phyloP scores from a whole-genome alignment of 257 asterid genomes.

The Nicotiana tomentosiformis region DNA sequence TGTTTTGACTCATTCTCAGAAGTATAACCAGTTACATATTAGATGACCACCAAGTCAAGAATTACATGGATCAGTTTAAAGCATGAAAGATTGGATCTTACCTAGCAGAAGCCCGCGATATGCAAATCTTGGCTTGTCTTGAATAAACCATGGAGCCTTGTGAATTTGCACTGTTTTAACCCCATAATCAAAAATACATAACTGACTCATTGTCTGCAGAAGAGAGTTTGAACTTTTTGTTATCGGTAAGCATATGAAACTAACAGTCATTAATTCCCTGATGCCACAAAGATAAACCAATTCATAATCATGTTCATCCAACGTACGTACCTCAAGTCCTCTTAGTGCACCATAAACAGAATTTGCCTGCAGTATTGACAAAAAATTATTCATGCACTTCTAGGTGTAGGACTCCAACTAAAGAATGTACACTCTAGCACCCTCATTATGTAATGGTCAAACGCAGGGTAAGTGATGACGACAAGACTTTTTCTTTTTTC shows the following conservation, averaged over 20 bases:
- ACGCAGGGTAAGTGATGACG: not conserved
- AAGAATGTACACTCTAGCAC: not conserved
- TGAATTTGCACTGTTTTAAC: constrained; percentile 56
- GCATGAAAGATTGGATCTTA: constrained; percentile 16
- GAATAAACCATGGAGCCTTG: constrained; percentile 85
- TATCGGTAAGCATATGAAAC: not conserved
- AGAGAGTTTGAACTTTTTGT: not conserved
- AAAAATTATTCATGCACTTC: not conserved
- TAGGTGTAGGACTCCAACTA: not conserved
- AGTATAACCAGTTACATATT: not conserved
- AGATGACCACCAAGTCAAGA: not conserved
- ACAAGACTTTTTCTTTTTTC: not conserved
- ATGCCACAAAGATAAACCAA: not conserved
- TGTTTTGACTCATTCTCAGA: not conserved
- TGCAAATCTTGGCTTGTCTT: constrained; percentile 80
- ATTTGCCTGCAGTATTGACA: constrained; percentile 55
- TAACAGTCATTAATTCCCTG: not conserved
- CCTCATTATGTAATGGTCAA: not conserved
- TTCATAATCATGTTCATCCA: not conserved
- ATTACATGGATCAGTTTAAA: not conserved
- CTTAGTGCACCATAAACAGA: constrained; percentile 78
- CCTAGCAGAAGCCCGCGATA: constrained; percentile 87
- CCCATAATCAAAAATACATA: constrained; percentile 70
- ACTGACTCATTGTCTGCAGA: constrained; percentile 78
- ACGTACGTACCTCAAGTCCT: constrained; percentile 72